phyloP scores from a whole-genome alignment of 169 alveolate species.

The Cryptosporidium viatorum region DNA sequence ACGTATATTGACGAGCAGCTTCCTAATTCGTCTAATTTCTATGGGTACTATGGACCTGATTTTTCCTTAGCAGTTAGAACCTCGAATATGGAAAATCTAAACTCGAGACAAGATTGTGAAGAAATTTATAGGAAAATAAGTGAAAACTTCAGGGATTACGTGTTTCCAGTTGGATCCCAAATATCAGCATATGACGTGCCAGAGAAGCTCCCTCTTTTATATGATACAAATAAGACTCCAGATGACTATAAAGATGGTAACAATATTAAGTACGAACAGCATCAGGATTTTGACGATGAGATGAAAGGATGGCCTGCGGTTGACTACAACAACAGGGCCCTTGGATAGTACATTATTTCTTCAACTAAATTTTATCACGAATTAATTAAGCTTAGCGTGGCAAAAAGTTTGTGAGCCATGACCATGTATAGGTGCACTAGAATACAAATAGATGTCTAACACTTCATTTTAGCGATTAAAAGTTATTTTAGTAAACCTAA shows the following conservation, averaged over 20 bases:
- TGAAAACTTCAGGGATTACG: conserved; percentile 64
- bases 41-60: conserved; percentile 89
- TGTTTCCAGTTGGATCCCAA: conserved; percentile 62
- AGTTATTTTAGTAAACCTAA: not conserved
- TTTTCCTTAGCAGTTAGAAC: conserved; percentile 87
- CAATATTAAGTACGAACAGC: conserved; percentile 32
- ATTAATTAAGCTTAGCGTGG: conserved; percentile 1
- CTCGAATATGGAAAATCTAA: conserved; percentile 89
- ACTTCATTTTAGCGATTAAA: not conserved
- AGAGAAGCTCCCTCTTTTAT: conserved; percentile 53
- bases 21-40: conserved; percentile 87
- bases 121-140: conserved; percentile 43
- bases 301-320: conserved; percentile 28
- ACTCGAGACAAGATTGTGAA: conserved; percentile 83
- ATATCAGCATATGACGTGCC: conserved; percentile 56
- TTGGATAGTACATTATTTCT: conserved; percentile 6
- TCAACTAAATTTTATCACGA: not conserved
- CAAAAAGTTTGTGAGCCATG: not conserved
- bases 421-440: not conserved
- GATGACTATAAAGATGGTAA: conserved; percentile 51
- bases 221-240: not conserved
- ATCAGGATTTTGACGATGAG: conserved; percentile 35
- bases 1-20: conserved; percentile 84
- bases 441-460: not conserved
- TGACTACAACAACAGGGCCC: conserved; percentile 25